phyloP scores from a whole-genome alignment of 352 stramenopile genomes.

The Phytophthora foliorum region DNA sequence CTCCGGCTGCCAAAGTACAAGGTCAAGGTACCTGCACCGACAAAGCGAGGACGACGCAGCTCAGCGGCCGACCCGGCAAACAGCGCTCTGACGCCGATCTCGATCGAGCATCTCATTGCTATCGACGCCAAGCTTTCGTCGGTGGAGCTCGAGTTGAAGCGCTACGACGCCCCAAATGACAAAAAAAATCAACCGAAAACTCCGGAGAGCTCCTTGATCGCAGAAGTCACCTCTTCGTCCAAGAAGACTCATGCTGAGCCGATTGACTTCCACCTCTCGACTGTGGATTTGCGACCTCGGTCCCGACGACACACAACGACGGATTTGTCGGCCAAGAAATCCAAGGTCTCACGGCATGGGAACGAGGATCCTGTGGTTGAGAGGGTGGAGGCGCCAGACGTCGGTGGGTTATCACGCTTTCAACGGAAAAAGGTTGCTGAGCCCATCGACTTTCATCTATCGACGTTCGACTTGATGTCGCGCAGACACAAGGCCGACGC shows the following conservation, averaged over 20 bases:
- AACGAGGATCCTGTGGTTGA: slow-evolving; percentile 4
- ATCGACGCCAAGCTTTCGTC: slow-evolving; percentile 36
- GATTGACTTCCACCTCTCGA: slow-evolving; percentile 31
- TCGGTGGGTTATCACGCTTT: slow-evolving; percentile 7
- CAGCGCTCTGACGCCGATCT: slow-evolving; percentile 26
- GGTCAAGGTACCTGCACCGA: slow-evolving; percentile 1
- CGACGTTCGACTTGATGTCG: slow-evolving; percentile 38
- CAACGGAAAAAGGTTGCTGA: slow-evolving; percentile 19
- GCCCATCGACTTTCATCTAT: slow-evolving; percentile 42
- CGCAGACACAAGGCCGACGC: slow-evolving; percentile 8
- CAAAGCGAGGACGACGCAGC: slow-evolving; percentile 22
- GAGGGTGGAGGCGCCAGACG: slow-evolving; percentile 3
- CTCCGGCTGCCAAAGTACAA: slow-evolving; percentile 34
- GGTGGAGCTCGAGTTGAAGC: slow-evolving; percentile 27
- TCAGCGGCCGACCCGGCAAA: slow-evolving; percentile 12
- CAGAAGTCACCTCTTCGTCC: background rate
- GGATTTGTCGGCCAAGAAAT: slow-evolving; percentile 5
- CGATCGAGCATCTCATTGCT: slow-evolving; percentile 21
- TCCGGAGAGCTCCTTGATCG: background rate
- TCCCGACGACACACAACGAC: slow-evolving; percentile 27
- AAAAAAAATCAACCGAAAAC: slow-evolving; percentile 1
- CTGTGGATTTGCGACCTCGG: slow-evolving; percentile 21
- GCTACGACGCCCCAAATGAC: slow-evolving; percentile 7
- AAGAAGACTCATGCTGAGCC: slow-evolving; percentile 10
- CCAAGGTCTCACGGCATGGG: background rate